phyloP scores from a whole-genome alignment of 2,329 filamentous ascomycete genomes.

The Knufia petricola region DNA sequence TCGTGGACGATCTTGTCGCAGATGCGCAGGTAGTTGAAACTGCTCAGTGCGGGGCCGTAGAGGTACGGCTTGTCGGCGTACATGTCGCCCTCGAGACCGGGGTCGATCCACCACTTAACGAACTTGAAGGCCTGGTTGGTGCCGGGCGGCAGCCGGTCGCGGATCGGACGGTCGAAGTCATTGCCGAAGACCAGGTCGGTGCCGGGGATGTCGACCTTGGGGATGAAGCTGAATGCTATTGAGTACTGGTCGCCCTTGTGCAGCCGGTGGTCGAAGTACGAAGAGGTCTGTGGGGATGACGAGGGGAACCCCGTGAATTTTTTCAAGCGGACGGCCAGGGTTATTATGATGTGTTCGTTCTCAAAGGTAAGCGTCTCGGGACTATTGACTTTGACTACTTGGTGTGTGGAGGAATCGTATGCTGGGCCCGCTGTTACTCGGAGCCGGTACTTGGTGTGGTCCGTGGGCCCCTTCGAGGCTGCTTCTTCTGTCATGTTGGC shows the following conservation, averaged over 20 bases:
- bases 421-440: slow-evolving; percentile 69
- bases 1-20: slow-evolving; percentile 17
- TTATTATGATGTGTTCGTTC: slow-evolving; percentile 56
- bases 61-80: slow-evolving; percentile 79
- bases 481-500: slow-evolving; percentile 8
- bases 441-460: slow-evolving; percentile 51
- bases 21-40: slow-evolving; percentile 67
- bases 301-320: slow-evolving; percentile 60
- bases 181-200: slow-evolving; percentile 82
- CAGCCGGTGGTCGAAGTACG: slow-evolving; percentile 65
- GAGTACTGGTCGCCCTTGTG: slow-evolving; percentile 75
- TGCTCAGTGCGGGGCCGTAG: slow-evolving; percentile 71
- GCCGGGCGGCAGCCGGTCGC: slow-evolving; percentile 74
- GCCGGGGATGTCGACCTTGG: slow-evolving; percentile 57
- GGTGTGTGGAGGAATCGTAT: slow-evolving; percentile 65
- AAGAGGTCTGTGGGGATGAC: slow-evolving; percentile 56
- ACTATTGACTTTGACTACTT: slow-evolving; percentile 66
- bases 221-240: slow-evolving; percentile 68
- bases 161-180: slow-evolving; percentile 85
- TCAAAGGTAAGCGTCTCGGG: slow-evolving; percentile 53
- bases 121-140: slow-evolving; percentile 77
- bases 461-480: slow-evolving; percentile 4
- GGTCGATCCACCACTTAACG: slow-evolving; percentile 85
- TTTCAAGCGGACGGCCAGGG: slow-evolving; percentile 65
- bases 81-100: slow-evolving; percentile 78